phyloP scores from a whole-genome alignment of 2,329 filamentous ascomycete species.

The Blumeria hordei region DNA sequence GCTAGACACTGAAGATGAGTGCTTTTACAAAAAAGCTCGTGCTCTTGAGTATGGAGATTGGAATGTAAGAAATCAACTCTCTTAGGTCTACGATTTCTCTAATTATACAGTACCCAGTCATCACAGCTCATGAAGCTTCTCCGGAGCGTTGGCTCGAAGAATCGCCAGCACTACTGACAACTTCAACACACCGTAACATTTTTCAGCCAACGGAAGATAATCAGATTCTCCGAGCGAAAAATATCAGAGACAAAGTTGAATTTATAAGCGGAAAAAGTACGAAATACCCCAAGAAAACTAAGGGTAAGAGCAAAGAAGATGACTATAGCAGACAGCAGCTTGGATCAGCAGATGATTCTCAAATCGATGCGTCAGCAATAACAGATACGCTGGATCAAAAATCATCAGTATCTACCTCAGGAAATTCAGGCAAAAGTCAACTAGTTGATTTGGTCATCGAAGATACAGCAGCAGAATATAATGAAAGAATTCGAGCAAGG shows the following conservation, averaged over 20 bases:
- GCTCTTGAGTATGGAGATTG: constrained; percentile 67
- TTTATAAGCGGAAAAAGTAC: constrained; percentile 15
- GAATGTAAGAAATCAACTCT: constrained; percentile 44
- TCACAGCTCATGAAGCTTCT: constrained; percentile 56
- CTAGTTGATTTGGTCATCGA: constrained; percentile 44
- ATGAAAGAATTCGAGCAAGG: constrained; percentile 33
- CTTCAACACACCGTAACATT: constrained; percentile 27
- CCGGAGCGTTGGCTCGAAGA: constrained; percentile 37
- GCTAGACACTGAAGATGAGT: constrained; percentile 48
- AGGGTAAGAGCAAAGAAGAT: constrained; percentile 7
- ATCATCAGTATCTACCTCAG: constrained; percentile 23
- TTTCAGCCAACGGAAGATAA: constrained; percentile 24
- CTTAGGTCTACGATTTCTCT: constrained; percentile 6
- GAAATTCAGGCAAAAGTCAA: constrained; percentile 32
- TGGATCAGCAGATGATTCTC: constrained; percentile 2
- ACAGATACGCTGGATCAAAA: constrained; percentile 16
- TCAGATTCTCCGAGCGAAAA: constrained; percentile 15
- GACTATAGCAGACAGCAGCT: constrained; percentile 13
- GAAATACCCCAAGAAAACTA: constrained; percentile 10
- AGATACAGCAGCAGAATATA: constrained; percentile 34
- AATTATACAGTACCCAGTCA: constrained; percentile 58
- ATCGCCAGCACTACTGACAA: constrained; percentile 26
- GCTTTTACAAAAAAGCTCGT: constrained; percentile 43
- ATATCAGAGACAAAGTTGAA: constrained; percentile 17
- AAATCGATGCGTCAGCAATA: constrained; percentile 1